phyloP scores from a whole-genome alignment of 768 basidiomycete species.

The Phylloporus arenicola region DNA sequence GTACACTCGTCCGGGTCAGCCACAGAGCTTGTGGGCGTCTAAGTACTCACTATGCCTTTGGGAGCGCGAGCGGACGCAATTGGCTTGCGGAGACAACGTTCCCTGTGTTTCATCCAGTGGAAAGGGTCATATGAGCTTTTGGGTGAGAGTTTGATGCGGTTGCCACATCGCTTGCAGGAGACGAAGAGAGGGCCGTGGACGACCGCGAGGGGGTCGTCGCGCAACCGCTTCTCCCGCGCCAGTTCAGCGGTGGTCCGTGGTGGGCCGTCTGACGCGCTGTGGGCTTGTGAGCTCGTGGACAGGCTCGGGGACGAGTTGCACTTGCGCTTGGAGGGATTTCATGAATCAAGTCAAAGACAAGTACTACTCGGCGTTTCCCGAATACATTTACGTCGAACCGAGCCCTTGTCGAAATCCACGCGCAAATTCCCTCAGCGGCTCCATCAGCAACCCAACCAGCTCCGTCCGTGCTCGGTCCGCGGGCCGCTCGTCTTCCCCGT shows the following conservation, averaged over 20 bases:
- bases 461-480: slow-evolving; percentile 50
- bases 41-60: slow-evolving; percentile 22
- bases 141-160: slow-evolving; percentile 56
- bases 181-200: slow-evolving; percentile 48
- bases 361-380: slow-evolving; percentile 25
- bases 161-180: slow-evolving; percentile 50
- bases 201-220: slow-evolving; percentile 48
- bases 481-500: slow-evolving; percentile 39
- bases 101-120: slow-evolving; percentile 64
- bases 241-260: slow-evolving; percentile 40
- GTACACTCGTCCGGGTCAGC: slow-evolving; percentile 15
- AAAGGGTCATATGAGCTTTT: slow-evolving; percentile 63
- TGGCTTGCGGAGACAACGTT: slow-evolving; percentile 50
- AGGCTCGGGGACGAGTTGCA: neutral
- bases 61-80: slow-evolving; percentile 17
- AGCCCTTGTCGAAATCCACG: slow-evolving; percentile 65
- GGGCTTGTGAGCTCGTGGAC: slow-evolving; percentile 14
- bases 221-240: slow-evolving; percentile 46
- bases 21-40: neutral
- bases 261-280: slow-evolving; percentile 24
- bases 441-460: slow-evolving; percentile 53
- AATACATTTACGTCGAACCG: slow-evolving; percentile 21
- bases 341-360: slow-evolving; percentile 12
- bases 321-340: slow-evolving; percentile 22
- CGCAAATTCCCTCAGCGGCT: slow-evolving; percentile 60